phyloP scores from a whole-genome alignment of 257 asterid genomes.

The Scutellaria minor region DNA sequence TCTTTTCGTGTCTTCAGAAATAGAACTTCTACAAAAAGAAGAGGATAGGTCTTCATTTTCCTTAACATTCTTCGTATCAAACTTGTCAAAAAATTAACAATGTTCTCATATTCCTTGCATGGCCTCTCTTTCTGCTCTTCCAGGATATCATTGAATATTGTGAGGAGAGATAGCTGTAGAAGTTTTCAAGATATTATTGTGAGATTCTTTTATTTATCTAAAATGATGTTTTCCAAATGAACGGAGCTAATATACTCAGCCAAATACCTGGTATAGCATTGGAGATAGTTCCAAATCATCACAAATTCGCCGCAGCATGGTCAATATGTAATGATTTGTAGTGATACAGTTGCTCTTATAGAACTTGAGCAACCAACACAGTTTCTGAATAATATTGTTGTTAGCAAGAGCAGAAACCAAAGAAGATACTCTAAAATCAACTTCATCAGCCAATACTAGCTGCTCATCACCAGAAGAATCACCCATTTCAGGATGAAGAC shows the following conservation, averaged over 20 bases:
- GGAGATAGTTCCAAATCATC: slow-evolving; percentile 94
- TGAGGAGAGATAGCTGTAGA: slow-evolving; percentile 78
- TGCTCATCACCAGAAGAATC: slow-evolving; percentile 80
- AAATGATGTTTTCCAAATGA: slow-evolving; percentile 23
- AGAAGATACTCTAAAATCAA: slow-evolving; percentile 74
- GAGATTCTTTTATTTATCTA: slow-evolving; percentile 24
- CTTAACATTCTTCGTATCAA: slow-evolving; percentile 85
- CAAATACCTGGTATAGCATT: slow-evolving; percentile 90
- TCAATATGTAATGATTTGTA: slow-evolving; percentile 75
- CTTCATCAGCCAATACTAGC: slow-evolving; percentile 64
- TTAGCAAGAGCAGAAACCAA: slow-evolving; percentile 80
- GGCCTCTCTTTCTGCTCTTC: slow-evolving; percentile 91
- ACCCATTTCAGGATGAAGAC: slow-evolving; percentile 53
- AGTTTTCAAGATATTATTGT: slow-evolving; percentile 38
- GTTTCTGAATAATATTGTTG: slow-evolving; percentile 64
- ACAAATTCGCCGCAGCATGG: slow-evolving; percentile 71
- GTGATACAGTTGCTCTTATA: slow-evolving; percentile 77
- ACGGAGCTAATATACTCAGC: slow-evolving; percentile 27
- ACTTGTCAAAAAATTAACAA: slow-evolving; percentile 72
- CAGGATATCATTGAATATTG: slow-evolving; percentile 78
- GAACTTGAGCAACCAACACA: slow-evolving; percentile 90
- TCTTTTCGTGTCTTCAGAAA: slow-evolving; percentile 83
- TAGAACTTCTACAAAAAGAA: slow-evolving; percentile 83
- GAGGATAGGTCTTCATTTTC: slow-evolving; percentile 84
- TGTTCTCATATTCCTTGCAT: slow-evolving; percentile 69